A percentile compares a stretch with the other conserved stretches of the same genome.
Evolutionary conservation across 345 rosid species (phyloP).

Genomic region (Ailanthus altissimus): DNA sequence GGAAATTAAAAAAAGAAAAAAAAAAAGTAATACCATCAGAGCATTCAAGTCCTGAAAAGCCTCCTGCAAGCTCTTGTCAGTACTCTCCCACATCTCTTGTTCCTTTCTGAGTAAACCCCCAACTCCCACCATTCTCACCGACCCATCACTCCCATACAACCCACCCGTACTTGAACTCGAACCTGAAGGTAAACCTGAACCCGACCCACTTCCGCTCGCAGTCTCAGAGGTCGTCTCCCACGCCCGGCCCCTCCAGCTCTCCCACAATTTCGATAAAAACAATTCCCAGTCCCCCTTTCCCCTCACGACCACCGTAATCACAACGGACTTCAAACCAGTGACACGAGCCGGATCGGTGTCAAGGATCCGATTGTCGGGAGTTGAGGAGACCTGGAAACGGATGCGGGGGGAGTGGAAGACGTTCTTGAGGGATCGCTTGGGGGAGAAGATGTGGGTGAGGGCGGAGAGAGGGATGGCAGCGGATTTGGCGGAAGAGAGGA

Average conservation of each 20-base stretch:
- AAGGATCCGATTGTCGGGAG: constrained; percentile 29
- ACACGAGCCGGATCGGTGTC: constrained; percentile 19
- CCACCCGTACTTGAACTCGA: constrained; percentile 56
- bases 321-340: constrained; percentile 43
- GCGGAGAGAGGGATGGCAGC: constrained; percentile 49
- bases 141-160: constrained; percentile 69
- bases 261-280: constrained; percentile 72
- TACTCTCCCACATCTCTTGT: constrained; percentile 91
- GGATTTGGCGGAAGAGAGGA: constrained; percentile 51
- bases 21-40: constrained; percentile 60
- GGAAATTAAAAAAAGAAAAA: too few relatives aligned
- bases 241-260: constrained; percentile 77
- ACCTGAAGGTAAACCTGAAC: constrained; percentile 16
- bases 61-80: constrained; percentile 92
- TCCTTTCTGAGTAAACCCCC: constrained; percentile 94
- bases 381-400: constrained; percentile 62
- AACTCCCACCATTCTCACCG: constrained; percentile 91
- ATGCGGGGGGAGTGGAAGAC: constrained; percentile 85
- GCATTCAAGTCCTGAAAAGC: constrained; percentile 97
- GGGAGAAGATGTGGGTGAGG: constrained; percentile 54
- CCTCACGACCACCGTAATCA: constrained; percentile 62
- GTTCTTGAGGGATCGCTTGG: constrained; percentile 69
- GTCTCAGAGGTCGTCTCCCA: constrained; percentile 56
- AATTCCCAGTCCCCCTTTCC: constrained; percentile 88
- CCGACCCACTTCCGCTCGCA: constrained; percentile 26